Evolutionary conservation across 2,329 filamentous ascomycete species (phyloP).

Genomic region (Neonectria punicea): DNA sequence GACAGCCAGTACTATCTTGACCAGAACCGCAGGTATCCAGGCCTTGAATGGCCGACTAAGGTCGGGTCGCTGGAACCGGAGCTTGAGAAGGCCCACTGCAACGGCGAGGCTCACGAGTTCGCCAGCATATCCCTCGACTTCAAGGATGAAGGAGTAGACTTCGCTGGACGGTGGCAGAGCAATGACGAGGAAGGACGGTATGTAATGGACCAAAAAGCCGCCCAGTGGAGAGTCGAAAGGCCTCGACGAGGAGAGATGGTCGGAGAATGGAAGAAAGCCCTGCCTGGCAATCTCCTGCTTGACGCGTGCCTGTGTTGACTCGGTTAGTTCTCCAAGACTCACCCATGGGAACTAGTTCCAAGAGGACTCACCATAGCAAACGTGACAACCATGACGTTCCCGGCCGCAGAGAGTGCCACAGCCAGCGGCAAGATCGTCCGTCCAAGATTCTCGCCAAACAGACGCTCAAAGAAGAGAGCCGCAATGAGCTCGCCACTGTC

Average conservation of each 20-base stretch:
- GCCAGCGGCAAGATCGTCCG: slow-evolving; percentile 68
- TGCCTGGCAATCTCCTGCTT: slow-evolving; percentile 80
- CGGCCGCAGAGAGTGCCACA: slow-evolving; percentile 73
- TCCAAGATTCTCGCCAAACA: slow-evolving; percentile 70
- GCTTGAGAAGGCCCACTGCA: slow-evolving; percentile 66
- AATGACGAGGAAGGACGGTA: slow-evolving; percentile 75
- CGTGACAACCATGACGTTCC: slow-evolving; percentile 79
- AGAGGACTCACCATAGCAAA: slow-evolving; percentile 69
- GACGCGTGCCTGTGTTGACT: slow-evolving; percentile 64
- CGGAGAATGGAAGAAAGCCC: slow-evolving; percentile 74
- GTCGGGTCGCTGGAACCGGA: slow-evolving; percentile 69
- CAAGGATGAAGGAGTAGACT: slow-evolving; percentile 78
- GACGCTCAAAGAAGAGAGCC: slow-evolving; percentile 72
- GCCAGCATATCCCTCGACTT: slow-evolving; percentile 75
- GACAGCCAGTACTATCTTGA: slow-evolving; percentile 64
- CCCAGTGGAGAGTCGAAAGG: slow-evolving; percentile 76
- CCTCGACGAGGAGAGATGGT: slow-evolving; percentile 68
- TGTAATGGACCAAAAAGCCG: slow-evolving; percentile 74
- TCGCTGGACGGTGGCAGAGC: slow-evolving; percentile 70
- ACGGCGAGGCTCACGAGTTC: slow-evolving; percentile 70
- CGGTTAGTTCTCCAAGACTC: background rate
- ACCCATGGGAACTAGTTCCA: background rate
- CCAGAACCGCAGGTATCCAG: slow-evolving; percentile 68
- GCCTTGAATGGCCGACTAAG: slow-evolving; percentile 72
- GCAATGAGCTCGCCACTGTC: slow-evolving; percentile 74